Percentiles rank a stretch among this genome's conserved stretches.
Conservation (phyloP, 352 stramenopile species). For the Detonula confervacea region DNA sequence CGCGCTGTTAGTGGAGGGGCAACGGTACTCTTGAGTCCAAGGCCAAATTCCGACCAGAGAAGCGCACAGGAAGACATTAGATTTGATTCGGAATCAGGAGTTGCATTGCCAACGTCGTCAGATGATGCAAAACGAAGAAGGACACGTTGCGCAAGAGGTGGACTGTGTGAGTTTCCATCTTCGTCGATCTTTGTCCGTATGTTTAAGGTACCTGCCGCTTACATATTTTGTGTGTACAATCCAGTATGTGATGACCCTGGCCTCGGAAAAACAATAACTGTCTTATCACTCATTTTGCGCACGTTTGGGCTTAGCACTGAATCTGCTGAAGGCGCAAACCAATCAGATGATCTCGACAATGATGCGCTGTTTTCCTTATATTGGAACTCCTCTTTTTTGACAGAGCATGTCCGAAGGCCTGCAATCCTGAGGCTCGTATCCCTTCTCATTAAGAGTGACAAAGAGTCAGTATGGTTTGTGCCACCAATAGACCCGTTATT, state of each 20-base stretch:
- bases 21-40: slow-evolving; percentile 42
- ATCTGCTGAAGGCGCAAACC: slow-evolving; percentile 4
- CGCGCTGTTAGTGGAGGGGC: slow-evolving; percentile 62
- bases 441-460: slow-evolving; percentile 29
- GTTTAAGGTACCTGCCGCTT: too few species aligned
- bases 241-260: slow-evolving; percentile 89
- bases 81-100: slow-evolving; percentile 39
- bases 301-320: slow-evolving; percentile 69
- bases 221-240: too few species aligned
- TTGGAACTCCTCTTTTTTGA: slow-evolving; percentile 54
- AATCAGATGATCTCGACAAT: slow-evolving; percentile 36
- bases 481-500: slow-evolving; percentile 39
- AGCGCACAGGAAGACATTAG: not conserved
- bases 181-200: too few species aligned
- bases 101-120: not conserved
- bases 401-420: slow-evolving; percentile 28
- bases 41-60: slow-evolving; percentile 5
- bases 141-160: slow-evolving; percentile 25
- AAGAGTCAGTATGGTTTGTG: slow-evolving; percentile 49
- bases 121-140: not conserved
- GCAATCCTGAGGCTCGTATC: slow-evolving; percentile 39
- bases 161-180: too few species aligned
- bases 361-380: slow-evolving; percentile 77
- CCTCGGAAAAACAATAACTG: slow-evolving; percentile 89
- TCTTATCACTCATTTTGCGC: slow-evolving; percentile 86